Base-by-base conservation (phyloP, 768 basidiomycete species). In the Hypsizygus marmoreus region DNA sequence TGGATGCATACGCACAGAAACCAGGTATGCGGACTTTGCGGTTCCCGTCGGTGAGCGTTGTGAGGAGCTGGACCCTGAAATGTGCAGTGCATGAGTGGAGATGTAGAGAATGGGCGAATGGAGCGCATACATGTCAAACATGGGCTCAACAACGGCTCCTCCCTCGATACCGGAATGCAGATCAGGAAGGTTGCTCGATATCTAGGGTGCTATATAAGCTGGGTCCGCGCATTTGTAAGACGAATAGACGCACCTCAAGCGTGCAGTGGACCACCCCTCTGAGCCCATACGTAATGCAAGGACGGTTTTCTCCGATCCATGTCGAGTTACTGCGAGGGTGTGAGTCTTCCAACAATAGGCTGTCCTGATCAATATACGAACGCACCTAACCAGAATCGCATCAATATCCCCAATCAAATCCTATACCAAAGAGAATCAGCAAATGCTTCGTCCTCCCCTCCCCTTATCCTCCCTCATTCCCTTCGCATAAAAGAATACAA, bases 141-240 rank as follows among this genome's bases (percentile, higher is more conserved):
- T 92, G 0, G 97, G 95, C 66, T 99, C 97, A 2, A 71, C 70
- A 2, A 84, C 77, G 1, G 82, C 88, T 12, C 97, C 97, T 24
- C 97, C 97, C 58, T 97, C 92, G 7, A 97, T 78, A 50, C 97
- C 97, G 12, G 92, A 94, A 64, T 99, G 97, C 32, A 91, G 73
- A 62, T 97, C 95, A 0, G 88, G 87, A 10, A 78, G 73, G 22
- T 76, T 67, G 51, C 81, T 91, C 4, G 77, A 77, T 45, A 97
- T 83, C 83, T 91, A 48, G 17, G 42, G 24, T 42, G 26, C 25
- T 16, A n/a, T 38, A 34, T 13, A 28, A 26, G 35, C 9, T 43
- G 11, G n/a, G 35, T 17, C 12, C 33, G 17, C 39, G 29, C 26
- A 36, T 25, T 6, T 24, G 17, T 12, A 16, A 19, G 32, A 30